Base-by-base conservation (phyloP, 805 yeast genomes). In the Scheffersomyces stipitis region DNA sequence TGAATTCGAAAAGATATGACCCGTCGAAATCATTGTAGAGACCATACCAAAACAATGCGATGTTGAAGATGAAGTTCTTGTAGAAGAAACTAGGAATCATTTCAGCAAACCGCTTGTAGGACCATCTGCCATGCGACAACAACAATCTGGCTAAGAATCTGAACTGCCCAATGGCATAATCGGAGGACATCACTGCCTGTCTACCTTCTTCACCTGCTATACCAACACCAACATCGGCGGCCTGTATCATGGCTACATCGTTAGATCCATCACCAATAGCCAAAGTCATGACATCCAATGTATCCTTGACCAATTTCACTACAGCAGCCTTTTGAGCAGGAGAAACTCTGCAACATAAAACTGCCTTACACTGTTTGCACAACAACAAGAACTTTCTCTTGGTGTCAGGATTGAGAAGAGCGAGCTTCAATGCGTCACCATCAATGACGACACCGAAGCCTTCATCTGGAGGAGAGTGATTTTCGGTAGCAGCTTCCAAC, bases 191-290 rank as follows among this genome's bases (percentile, higher is more conserved):
- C 7, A 81, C 93, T 1, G 95, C 95, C 53, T 84, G 90, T 35
- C 93, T 65, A 41, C 95, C 95, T 63, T 85, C 95, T 49, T 83
- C 86, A 46, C 95, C 95, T 5, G 89, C 91, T 52, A 85, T 84
- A 45, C 95, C 95, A 26, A 86, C 82, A 39, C 95, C 95, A 23
- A 86, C 80, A 56, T 86, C 83, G 4, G 95, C 91, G 23, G 86
- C 84, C 52, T 84, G 91, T 44, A 85, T 86, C 95, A 85, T 85
- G 6, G 93, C 86, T 33, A 85, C 93, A 58, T 85, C 95, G 53
- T 85, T 85, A 17, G 93, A 86, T 45, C 95, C 95, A 56, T 85
- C 95, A 22, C 95, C 95, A 55, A 85, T 79, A 0, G 91, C 87
- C 39, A 85, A 68, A 0, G 93, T 83, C 80, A 83, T 83, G 23